Evolutionary conservation across 805 yeast genomes (phyloP).

Genomic region (Starmera quercuum): DNA sequence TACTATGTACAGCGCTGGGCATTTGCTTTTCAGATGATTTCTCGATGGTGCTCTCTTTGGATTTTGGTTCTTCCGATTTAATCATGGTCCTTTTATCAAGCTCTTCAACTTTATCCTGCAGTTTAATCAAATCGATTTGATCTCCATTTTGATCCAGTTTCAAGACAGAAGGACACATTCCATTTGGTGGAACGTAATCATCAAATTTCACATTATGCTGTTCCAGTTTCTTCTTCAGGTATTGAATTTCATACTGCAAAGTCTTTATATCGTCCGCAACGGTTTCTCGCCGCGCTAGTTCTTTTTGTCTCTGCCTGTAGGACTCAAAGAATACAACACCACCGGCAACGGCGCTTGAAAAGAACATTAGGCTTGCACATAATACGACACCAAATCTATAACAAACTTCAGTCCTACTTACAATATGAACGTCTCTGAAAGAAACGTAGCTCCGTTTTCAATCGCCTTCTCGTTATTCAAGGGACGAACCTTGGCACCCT

Average conservation of each 20-base stretch:
- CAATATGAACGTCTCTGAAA: conserved; percentile 72
- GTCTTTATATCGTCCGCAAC: conserved; percentile 67
- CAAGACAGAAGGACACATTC: conserved; percentile 36
- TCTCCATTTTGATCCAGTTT: conserved; percentile 23
- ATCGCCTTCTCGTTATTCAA: conserved; percentile 77
- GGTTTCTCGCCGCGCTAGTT: conserved; percentile 49
- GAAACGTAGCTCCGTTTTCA: conserved; percentile 72
- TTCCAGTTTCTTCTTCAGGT: conserved; percentile 40
- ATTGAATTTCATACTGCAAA: conserved; percentile 63
- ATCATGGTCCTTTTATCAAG: not conserved
- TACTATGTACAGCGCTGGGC: no score
- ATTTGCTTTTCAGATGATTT: no score
- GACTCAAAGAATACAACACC: conserved; percentile 66
- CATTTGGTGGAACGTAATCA: conserved; percentile 42
- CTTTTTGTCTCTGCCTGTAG: conserved; percentile 58
- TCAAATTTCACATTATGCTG: conserved; percentile 34
- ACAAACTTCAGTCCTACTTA: not conserved
- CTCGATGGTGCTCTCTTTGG: no score
- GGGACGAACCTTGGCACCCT: conserved; percentile 54
- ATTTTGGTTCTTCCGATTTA: no score
- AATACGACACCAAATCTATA: not conserved
- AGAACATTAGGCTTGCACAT: not conserved
- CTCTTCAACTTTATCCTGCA: not conserved
- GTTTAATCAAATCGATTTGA: conserved; percentile 1
- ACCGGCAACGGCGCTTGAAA: conserved; percentile 58